A percentile compares a stretch with the other conserved stretches of the same genome.
These are phyloP conservation scores for Lyophyllum shimeji DNA, from an alignment of 768 basidiomycete species.

Conservation along the genomic window DNA sequence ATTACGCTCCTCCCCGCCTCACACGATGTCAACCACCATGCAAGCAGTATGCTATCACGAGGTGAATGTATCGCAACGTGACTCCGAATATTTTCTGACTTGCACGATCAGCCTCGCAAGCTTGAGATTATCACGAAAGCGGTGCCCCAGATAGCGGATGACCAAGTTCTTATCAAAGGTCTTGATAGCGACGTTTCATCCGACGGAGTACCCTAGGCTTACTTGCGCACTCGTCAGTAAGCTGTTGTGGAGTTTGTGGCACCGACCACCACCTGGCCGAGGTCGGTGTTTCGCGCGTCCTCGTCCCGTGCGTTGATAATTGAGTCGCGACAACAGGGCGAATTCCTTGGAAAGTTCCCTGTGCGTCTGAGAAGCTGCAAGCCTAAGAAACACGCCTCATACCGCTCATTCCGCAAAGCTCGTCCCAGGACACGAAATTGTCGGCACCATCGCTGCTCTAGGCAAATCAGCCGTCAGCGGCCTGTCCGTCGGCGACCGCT, in stretches of 20 bases:
- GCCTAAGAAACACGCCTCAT: neutral
- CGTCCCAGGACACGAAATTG: slow-evolving; percentile 44
- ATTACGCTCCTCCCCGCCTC: neutral
- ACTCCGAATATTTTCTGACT: neutral
- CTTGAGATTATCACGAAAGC: slow-evolving; percentile 53
- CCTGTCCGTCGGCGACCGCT: slow-evolving; percentile 63
- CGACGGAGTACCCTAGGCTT: too few species aligned
- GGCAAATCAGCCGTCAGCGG: slow-evolving; percentile 58
- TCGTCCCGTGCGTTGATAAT: neutral
- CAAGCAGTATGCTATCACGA: slow-evolving; percentile 72
- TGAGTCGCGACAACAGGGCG: slow-evolving; percentile 44
- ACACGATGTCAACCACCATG: slow-evolving; percentile 44
- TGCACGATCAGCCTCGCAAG: slow-evolving; percentile 37
- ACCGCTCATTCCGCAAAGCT: slow-evolving; percentile 24
- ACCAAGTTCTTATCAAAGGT: slow-evolving; percentile 65
- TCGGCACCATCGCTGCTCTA: slow-evolving; percentile 20
- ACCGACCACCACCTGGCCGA: slow-evolving; percentile 55
- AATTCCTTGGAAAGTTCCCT: slow-evolving; percentile 72
- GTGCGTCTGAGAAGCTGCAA: slow-evolving; percentile 31
- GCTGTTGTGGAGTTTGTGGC: slow-evolving; percentile 57
- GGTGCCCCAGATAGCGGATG: slow-evolving; percentile 50
- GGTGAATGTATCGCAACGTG: slow-evolving; percentile 30
- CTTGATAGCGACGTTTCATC: slow-evolving; percentile 2
- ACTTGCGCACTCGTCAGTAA: slow-evolving; percentile 19
- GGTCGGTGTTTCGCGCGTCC: slow-evolving; percentile 34